Evolutionary conservation across 2,329 filamentous ascomycete genomes (phyloP), one percentile per base, ranked within the genome.

Genomic region (Colletotrichum liaoningense): DNA sequence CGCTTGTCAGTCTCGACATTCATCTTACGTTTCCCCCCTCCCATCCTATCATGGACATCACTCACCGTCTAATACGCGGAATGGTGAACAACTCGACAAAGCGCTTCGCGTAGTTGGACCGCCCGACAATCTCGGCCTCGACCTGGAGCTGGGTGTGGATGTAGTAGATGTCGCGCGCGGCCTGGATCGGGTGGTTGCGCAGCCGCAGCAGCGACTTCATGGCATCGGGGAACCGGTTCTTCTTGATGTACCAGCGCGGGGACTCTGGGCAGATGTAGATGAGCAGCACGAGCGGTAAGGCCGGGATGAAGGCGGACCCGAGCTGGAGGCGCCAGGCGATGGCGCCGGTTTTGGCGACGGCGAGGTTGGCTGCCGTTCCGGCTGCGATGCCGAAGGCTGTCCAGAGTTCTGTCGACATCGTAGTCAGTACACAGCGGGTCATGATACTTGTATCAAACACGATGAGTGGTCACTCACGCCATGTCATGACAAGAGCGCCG

Each of bases 401-500:
- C 89, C 91, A 93, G 67, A 88, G 93, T 93, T 96, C 75, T 91
- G 92, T 9, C 58, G 1, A 78, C 80, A 93, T 95, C 95, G 6
- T 7, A 5, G 75, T 67, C 11, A 62, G 38, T 5, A 28, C 4
- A 33, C 33, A 33, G 33, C 33, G 12, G 33, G 33, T 33, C 33
- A 12, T 33, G 33, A 12, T 33, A 30, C 28, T 30, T 30, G 28
- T 30, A 30, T 30, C 28, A 30, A 30, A 30, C 28, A 30, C 28
- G 4, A 30, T 7, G 28, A 30, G 28, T 4, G 28, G 28, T 24
- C 3, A 24, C 24, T 24, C 24, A 56, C 46, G 70, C 70, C 70
- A 73, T 5, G 26, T n/a, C 70, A 73, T 73, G 72, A 88, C 87
- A n/a, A 73, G 86, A 8, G 92, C 93, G 75, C 93, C 93, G 79